Conservation (phyloP, 305 asterid species). For the Fraxinus paxiana region DNA sequence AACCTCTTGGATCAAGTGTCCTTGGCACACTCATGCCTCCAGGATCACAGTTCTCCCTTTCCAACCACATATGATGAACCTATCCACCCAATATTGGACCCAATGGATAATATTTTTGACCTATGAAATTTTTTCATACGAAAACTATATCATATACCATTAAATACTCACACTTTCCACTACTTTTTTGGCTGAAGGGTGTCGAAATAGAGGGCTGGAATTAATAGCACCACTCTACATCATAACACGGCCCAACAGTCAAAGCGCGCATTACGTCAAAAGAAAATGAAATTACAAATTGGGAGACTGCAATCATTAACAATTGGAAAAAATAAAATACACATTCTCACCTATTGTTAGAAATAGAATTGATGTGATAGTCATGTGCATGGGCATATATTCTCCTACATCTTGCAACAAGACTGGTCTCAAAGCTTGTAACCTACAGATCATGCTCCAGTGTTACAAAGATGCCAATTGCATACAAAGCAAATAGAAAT, state of each 20-base stretch:
- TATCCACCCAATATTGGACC: conserved; percentile 13
- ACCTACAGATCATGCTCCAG: conserved; percentile 49
- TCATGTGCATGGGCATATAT: conserved; percentile 98
- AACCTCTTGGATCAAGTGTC: neutral
- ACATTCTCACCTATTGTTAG: conserved; percentile 80
- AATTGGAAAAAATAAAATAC: conserved; percentile 12
- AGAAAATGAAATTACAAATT: neutral
- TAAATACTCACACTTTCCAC: neutral
- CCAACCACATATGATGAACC: conserved; percentile 1
- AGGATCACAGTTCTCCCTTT: neutral
- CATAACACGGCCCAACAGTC: neutral
- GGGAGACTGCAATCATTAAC: conserved; percentile 1
- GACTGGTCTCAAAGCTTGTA: conserved; percentile 80
- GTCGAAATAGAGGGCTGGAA: conserved; percentile 2
- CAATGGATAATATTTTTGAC: conserved; percentile 9
- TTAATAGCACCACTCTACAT: neutral
- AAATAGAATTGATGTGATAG: conserved; percentile 94
- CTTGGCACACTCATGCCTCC: neutral
- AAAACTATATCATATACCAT: conserved; percentile 10
- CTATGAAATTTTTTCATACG: neutral
- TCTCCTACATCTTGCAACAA: conserved; percentile 91
- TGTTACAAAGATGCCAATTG: neutral
- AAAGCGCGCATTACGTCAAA: neutral
- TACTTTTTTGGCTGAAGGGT: conserved; percentile 10
- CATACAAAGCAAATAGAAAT: neutral